These are phyloP conservation scores for Pelargonium cotyledonis DNA, from an alignment of 441 rosid species.

Conservation along the genomic window DNA sequence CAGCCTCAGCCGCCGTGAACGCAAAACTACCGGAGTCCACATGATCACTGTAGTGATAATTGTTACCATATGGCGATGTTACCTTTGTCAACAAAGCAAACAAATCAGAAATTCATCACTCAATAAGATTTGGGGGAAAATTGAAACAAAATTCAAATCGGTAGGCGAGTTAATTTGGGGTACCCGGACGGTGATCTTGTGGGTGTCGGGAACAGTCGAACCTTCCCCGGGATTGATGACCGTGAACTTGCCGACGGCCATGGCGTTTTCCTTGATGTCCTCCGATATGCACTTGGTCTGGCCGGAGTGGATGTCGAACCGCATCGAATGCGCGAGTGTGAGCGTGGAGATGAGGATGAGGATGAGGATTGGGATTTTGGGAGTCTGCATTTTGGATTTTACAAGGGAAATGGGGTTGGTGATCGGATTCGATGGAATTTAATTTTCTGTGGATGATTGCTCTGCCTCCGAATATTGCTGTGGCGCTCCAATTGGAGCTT, in stretches of 20 bases:
- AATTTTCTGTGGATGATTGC: too few species aligned
- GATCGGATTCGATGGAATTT: background rate
- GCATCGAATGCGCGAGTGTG: slow-evolving; percentile 38
- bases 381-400: background rate
- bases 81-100: slow-evolving; percentile 36
- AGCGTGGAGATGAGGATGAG: background rate
- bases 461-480: too few species aligned
- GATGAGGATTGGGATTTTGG: background rate
- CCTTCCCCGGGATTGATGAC: slow-evolving; percentile 48
- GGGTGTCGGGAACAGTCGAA: slow-evolving; percentile 45
- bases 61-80: slow-evolving; percentile 55
- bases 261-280: slow-evolving; percentile 49
- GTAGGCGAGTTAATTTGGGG: background rate
- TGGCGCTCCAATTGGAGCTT: too few species aligned
- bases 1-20: slow-evolving; percentile 59
- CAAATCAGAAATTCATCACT: background rate
- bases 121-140: background rate
- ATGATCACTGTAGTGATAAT: slow-evolving; percentile 42
- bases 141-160: background rate
- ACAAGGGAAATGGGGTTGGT: background rate
- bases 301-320: slow-evolving; percentile 64
- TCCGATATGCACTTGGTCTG: slow-evolving; percentile 68
- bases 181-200: slow-evolving; percentile 59
- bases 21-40: slow-evolving; percentile 63
- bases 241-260: slow-evolving; percentile 62